Conservation (phyloP, 2,329 filamentous ascomycete species). For the Raffaelea albimanens region DNA sequence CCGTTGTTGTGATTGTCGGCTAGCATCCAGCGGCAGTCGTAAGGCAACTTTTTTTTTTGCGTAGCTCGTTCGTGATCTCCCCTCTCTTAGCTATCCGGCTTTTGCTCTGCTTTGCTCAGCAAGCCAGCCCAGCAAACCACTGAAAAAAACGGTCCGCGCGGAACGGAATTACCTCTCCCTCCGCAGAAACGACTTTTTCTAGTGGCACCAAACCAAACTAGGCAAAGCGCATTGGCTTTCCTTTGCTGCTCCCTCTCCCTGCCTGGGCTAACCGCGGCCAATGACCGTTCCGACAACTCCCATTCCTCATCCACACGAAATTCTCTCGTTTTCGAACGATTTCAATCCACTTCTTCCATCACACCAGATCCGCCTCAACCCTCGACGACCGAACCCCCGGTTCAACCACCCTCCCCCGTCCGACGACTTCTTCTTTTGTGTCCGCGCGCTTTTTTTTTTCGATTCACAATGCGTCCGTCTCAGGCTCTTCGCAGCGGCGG, state of each 20-base stretch:
- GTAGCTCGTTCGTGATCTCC: background rate
- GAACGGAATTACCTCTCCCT: slow-evolving; percentile 6
- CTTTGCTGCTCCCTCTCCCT: no score
- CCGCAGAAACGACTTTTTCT: no score
- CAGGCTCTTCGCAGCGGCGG: slow-evolving; percentile 31
- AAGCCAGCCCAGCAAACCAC: background rate
- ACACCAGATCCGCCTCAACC: background rate
- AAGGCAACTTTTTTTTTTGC: background rate
- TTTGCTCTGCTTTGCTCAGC: background rate
- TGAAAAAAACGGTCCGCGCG: background rate
- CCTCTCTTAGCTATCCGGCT: background rate
- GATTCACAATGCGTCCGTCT: background rate
- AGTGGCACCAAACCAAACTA: background rate
- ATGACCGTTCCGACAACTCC: slow-evolving; percentile 17
- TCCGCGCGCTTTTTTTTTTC: no score
- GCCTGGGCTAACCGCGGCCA: slow-evolving; percentile 2
- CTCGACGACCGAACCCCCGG: background rate
- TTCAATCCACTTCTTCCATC: background rate
- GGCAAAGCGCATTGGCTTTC: background rate
- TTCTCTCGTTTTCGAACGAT: slow-evolving; percentile 11
- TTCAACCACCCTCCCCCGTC: background rate
- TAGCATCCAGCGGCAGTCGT: no score
- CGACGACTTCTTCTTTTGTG: background rate
- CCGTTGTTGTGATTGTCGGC: background rate
- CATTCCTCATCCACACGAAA: slow-evolving; percentile 13